These are phyloP conservation scores for Trypanosoma platydactyli DNA, from an alignment of 208 protist species.

Conservation along the genomic window DNA sequence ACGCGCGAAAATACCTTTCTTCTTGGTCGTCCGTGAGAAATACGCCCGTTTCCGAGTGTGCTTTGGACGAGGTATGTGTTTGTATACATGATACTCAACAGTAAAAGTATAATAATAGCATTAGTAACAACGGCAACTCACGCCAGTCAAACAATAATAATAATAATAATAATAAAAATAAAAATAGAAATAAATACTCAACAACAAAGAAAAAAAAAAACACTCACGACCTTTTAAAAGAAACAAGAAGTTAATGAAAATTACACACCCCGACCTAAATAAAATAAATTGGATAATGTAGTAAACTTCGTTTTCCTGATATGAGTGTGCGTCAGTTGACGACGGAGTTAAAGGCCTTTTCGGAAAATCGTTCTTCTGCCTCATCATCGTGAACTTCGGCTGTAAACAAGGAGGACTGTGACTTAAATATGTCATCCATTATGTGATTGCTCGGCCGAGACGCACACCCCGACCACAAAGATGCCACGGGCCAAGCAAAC, in stretches of 20 bases:
- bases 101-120: too few species aligned
- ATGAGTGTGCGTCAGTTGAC: neutral
- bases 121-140: too few species aligned
- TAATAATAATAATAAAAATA: conserved; percentile 23
- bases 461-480: neutral
- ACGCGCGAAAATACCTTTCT: too few species aligned
- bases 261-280: neutral
- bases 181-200: conserved; percentile 1
- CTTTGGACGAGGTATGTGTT: too few species aligned
- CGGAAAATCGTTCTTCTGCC: neutral
- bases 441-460: neutral
- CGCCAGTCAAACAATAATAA: too few species aligned
- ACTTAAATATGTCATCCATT: neutral
- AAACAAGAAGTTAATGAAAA: too few species aligned
- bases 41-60: too few species aligned
- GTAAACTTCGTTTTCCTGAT: too few species aligned
- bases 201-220: neutral
- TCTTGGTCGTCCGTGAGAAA: too few species aligned
- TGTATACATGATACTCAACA: too few species aligned
- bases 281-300: too few species aligned
- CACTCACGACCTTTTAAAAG: neutral
- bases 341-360: conserved; percentile 2
- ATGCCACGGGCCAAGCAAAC: neutral
- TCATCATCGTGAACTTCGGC: neutral
- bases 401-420: conserved; percentile 5